phyloP scores from a whole-genome alignment of 257 asterid genomes.

The Solanum neorickii region DNA sequence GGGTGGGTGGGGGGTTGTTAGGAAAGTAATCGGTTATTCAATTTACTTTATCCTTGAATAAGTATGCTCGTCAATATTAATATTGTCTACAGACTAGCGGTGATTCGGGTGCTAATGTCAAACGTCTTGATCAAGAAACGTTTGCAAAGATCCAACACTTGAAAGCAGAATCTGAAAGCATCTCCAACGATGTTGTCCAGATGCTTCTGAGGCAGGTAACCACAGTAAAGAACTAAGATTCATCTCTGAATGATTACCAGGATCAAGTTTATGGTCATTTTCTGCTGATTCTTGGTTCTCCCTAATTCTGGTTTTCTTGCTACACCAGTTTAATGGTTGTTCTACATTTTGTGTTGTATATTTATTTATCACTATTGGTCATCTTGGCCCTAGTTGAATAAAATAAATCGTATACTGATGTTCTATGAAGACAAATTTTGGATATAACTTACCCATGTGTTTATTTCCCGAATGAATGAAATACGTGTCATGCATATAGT shows the following conservation, averaged over 20 bases:
- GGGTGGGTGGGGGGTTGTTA: no score
- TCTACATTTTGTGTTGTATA: neutral
- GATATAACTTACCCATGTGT: neutral
- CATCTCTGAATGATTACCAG: neutral
- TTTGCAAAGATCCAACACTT: constrained; percentile 54
- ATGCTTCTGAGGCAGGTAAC: constrained; percentile 91
- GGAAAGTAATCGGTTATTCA: neutral
- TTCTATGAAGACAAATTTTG: neutral
- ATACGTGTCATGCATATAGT: neutral
- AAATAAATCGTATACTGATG: neutral
- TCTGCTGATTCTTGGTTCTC: neutral
- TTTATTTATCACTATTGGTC: neutral
- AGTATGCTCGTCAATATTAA: neutral
- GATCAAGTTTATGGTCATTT: neutral
- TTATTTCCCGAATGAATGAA: neutral
- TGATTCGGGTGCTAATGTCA: constrained; percentile 68
- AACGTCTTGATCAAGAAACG: constrained; percentile 82
- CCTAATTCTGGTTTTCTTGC: neutral
- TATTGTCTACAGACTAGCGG: constrained; percentile 8
- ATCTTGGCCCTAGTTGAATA: neutral
- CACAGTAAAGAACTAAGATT: constrained; percentile 49
- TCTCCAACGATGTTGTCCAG: constrained; percentile 62
- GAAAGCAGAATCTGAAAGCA: constrained; percentile 54
- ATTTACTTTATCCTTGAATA: neutral
- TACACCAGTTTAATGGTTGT: neutral